Percentiles rank a stretch among this genome's conserved stretches.
Evolutionary conservation across 257 asterid genomes (phyloP).

Genomic region (Scutellaria minor): DNA sequence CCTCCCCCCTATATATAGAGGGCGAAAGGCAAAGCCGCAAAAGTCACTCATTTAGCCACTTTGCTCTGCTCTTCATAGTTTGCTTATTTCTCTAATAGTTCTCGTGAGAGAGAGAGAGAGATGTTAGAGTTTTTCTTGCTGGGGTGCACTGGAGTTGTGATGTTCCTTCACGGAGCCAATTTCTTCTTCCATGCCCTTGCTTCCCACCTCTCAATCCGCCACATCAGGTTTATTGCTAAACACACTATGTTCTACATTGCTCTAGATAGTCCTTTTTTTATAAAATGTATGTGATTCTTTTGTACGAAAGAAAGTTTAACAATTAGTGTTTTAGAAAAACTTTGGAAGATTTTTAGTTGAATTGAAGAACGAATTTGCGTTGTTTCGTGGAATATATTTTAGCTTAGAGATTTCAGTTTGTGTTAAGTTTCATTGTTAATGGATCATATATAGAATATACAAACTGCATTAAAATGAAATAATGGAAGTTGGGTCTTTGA

Average conservation of each 20-base stretch:
- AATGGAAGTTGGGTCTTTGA: not conserved
- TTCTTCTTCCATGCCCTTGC: slow-evolving; percentile 64
- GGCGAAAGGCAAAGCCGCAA: not conserved
- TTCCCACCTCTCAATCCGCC: slow-evolving; percentile 48
- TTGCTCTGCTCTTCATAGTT: not conserved
- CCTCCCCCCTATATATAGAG: not conserved
- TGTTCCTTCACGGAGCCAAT: slow-evolving; percentile 70
- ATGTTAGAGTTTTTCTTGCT: slow-evolving; percentile 64
- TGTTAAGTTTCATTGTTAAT: too few relatives aligned
- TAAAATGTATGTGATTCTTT: not conserved
- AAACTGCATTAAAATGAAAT: not conserved
- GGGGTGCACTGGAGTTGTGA: slow-evolving; percentile 73
- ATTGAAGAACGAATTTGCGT: not conserved
- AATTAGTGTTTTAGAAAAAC: not conserved
- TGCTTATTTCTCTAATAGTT: not conserved
- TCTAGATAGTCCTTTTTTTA: too few relatives aligned
- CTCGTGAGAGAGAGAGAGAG: not conserved
- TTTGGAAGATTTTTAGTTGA: not conserved
- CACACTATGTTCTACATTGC: not conserved
- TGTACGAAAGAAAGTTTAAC: not conserved
- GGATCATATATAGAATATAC: not conserved
- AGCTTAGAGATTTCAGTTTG: not conserved
- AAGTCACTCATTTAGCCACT: not conserved
- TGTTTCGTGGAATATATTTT: not conserved
- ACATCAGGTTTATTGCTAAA: slow-evolving; percentile 47